These are phyloP conservation scores for Candida gigantensis DNA, from an alignment of 1,139 yeast genomes.

Conservation along the genomic window DNA sequence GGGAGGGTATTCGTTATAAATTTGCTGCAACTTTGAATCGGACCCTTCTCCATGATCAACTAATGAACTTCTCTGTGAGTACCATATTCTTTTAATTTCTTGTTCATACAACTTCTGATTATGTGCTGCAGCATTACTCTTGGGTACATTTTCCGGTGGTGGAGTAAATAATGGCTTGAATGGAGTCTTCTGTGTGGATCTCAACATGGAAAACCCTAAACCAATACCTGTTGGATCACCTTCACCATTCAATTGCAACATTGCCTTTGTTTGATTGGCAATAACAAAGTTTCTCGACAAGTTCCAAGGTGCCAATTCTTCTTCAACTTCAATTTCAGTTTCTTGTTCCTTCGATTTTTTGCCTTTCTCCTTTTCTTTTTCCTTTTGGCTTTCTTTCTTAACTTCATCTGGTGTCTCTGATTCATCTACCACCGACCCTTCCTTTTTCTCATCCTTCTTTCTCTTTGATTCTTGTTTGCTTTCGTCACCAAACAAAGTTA, in stretches of 20 bases:
- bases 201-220: constrained; percentile 83
- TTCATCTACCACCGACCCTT: constrained; percentile 25
- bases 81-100: constrained; percentile 90
- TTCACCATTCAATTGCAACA: constrained; percentile 94
- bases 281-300: constrained; percentile 84
- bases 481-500: constrained; percentile 45
- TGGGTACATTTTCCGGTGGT: constrained; percentile 45
- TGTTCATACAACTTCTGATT: constrained; percentile 93
- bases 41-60: constrained; percentile 35
- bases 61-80: constrained; percentile 71
- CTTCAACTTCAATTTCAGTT: constrained; percentile 61
- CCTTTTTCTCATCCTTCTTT: constrained; percentile 20
- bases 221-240: constrained; percentile 97
- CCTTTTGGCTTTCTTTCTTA: constrained; percentile 5
- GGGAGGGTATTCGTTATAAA: constrained; percentile 45
- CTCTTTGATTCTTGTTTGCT: constrained; percentile 20
- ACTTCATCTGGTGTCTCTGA: constrained; percentile 35
- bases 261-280: constrained; percentile 95
- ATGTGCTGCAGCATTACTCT: constrained; percentile 58
- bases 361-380: constrained; percentile 18
- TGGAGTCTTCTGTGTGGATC: constrained; percentile 95
- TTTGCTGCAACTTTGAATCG: constrained; percentile 27
- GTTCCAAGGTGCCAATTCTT: constrained; percentile 93
- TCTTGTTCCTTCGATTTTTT: constrained; percentile 31
- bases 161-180: constrained; percentile 67